Conservation (phyloP, 108 stramenopile species). For the Conticribra weissflogii region DNA sequence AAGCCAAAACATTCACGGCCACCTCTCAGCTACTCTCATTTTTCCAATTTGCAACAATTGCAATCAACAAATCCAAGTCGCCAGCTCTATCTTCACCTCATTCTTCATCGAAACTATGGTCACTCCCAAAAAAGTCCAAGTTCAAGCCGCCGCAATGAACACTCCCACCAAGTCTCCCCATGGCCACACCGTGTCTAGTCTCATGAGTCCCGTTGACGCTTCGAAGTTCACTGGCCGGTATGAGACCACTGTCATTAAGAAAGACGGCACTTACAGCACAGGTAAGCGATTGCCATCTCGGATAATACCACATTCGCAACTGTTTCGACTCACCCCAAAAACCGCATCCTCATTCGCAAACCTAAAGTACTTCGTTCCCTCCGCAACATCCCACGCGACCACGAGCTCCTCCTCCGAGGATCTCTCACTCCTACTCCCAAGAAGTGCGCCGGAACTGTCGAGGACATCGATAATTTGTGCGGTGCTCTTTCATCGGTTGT, state of each 20-base stretch:
- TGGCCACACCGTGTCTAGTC: constrained; percentile 4
- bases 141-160: not conserved
- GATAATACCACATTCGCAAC: not conserved
- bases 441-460: not conserved
- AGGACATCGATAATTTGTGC: constrained; percentile 4
- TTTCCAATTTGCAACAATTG: too few relatives aligned
- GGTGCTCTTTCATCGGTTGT: not conserved
- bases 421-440: constrained; percentile 2
- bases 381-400: not conserved
- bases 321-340: not conserved
- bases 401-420: constrained; percentile 8
- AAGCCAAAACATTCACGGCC: too few relatives aligned
- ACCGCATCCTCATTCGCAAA: not conserved
- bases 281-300: constrained; percentile 8
- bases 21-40: too few relatives aligned
- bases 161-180: not conserved
- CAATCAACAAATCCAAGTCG: too few relatives aligned
- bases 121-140: not conserved
- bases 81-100: too few relatives aligned
- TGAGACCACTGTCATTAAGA: constrained; percentile 15
- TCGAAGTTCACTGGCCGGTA: constrained; percentile 25
- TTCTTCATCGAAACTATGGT: not conserved
- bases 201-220: constrained; percentile 23
- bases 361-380: not conserved
- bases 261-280: constrained; percentile 9